Evolutionary conservation across 2,329 filamentous ascomycete species (phyloP), one percentile per base, ranked within the genome.

Genomic region (Hymenoscyphus albidus): DNA sequence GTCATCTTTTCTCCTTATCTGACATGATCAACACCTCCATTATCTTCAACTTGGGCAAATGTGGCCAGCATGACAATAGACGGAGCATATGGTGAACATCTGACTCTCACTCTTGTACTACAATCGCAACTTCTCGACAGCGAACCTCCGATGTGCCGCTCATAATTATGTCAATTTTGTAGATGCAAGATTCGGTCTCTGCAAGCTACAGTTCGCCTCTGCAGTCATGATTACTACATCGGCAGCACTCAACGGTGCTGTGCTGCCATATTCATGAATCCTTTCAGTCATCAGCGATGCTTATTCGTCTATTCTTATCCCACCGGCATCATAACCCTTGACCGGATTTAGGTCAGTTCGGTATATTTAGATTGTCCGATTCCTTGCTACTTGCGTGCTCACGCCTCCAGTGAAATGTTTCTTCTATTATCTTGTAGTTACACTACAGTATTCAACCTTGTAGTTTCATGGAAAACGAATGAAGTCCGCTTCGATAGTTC

Each of bases 141-240:
- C 35, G 35, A 35, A 35, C 35, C 35, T 35, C 35, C 35, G 35
- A 35, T 35, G 5, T 10, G 3, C 35, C 9, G 35, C 35, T 35
- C 35, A 35, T 35, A 35, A 1, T 35, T 35, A 7, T 10, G 4
- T 27, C 44, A 27, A 27, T 35, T 35, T 35, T 2, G 35, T 35
- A 22, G 48, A 22, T 54, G 48, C 18, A 13, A 54, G 48, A 54
- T 22, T 54, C 48, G 48, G 48, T 10, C 35, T 35, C 35, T 35
- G 9, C 35, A 35, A 35, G 35, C 35, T 35, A 10, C 35, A 7
- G 6, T 35, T 35, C 35, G 35, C 35, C 48, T 54, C 48, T 54
- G 48, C 48, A 54, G 48, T 54, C 48, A 54, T 54, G 48, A 54
- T 54, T 54, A 54, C 48, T 54, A 54, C 48, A 54, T 54, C 48